Base-by-base conservation (phyloP, 2,329 filamentous ascomycete genomes). In the Periconia macrospinosa region DNA sequence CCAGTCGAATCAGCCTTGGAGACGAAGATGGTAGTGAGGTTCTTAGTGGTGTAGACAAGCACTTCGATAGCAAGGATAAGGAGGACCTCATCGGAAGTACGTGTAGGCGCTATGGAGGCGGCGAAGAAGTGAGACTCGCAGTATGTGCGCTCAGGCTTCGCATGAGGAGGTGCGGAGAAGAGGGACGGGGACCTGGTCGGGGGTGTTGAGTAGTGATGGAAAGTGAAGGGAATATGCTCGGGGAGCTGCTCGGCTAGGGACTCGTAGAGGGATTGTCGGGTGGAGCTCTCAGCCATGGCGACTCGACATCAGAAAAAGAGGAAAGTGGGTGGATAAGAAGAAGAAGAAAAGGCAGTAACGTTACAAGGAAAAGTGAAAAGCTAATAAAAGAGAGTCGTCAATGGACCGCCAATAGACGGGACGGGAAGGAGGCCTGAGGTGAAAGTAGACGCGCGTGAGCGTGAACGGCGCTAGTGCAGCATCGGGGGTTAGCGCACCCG, bases 1-100 rank as follows among this genome's bases (percentile, higher is more conserved):
- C 95, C 94, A 0, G 93, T 97, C 10, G 94, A 97, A 76, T 99
- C 94, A 46, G 94, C 94, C 75, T 99, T 99, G 58, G 92, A 93
- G 20, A 99, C 88, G 71, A 99, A 99, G 50, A 97, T 83, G 3
- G 90, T 97, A 1, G 89, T 96, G 20, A 91, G 83, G 63, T 84
- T 83, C 44, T 84, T 83, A 0, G 92, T 96, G 0, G 76, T 89
- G 75, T 95, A 99, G 55, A 99, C 83, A 63, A 94, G 82, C 48
- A 97, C 81, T 71, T 99, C 94, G 58, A 99, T 82, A 15, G 89
- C 93, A 54, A 96, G 87, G 9, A 93, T 81, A 7, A 97, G 76
- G 1, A 97, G 76, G 1, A 95, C 81, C 57, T 86, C 80, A 18
- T 76, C 67, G 3, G 46, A 17, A 11, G 63, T 58, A 46, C 75